Conservation (phyloP, 2,329 filamentous ascomycete genomes). For the Podosphaera xanthii region DNA sequence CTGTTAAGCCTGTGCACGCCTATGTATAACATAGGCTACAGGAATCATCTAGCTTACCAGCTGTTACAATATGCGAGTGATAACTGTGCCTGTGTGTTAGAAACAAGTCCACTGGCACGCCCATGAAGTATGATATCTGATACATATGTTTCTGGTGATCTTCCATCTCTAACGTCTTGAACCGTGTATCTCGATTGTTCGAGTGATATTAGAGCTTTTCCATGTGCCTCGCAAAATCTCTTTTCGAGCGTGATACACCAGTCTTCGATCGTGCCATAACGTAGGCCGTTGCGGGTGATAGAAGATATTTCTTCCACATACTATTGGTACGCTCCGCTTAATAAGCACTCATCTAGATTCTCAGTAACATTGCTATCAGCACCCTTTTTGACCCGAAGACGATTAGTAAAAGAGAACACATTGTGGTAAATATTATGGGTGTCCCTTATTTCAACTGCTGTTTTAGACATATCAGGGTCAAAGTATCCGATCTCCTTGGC, state of each 20-base stretch:
- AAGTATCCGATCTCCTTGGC: not conserved
- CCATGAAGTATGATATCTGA: not conserved
- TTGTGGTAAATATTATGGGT: not conserved
- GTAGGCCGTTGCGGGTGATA: not conserved
- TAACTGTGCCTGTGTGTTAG: not conserved
- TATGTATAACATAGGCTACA: too few relatives aligned
- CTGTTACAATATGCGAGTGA: not conserved
- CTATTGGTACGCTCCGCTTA: not conserved
- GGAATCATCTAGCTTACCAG: too few relatives aligned
- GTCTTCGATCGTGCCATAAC: not conserved
- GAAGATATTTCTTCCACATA: not conserved
- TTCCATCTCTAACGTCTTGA: not conserved
- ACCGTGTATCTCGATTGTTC: not conserved
- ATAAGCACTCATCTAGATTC: not conserved
- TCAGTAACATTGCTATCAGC: not conserved
- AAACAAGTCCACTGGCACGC: not conserved
- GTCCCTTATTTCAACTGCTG: not conserved
- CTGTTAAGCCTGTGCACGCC: too few relatives aligned
- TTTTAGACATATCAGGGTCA: not conserved
- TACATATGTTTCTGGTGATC: not conserved
- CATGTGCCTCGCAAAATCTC: not conserved
- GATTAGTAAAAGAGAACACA: not conserved
- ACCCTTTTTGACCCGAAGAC: not conserved
- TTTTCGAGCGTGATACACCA: not conserved
- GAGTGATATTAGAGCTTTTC: not conserved